Conservation (phyloP, 805 yeast species). For the Clavispora phyllophila region DNA sequence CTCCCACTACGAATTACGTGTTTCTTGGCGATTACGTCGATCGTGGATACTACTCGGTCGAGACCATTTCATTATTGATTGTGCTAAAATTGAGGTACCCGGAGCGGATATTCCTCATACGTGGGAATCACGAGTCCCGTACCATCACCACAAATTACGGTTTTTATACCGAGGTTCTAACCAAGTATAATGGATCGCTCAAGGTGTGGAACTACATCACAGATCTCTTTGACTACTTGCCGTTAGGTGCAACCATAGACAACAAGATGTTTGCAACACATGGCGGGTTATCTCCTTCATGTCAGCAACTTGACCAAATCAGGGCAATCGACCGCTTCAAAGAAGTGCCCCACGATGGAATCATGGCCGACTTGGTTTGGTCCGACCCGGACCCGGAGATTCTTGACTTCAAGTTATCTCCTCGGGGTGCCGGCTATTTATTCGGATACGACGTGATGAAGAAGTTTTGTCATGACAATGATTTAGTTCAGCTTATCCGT, state of each 20-base stretch:
- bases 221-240: slow-evolving; percentile 86
- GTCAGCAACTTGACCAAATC: slow-evolving; percentile 90
- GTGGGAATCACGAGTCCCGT: slow-evolving; percentile 96
- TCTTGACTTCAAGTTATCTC: slow-evolving; percentile 77
- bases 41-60: slow-evolving; percentile 89
- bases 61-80: slow-evolving; percentile 79
- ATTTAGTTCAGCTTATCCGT: slow-evolving; percentile 74
- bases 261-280: slow-evolving; percentile 90
- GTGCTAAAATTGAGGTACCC: slow-evolving; percentile 88
- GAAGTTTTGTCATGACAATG: slow-evolving; percentile 74
- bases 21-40: slow-evolving; percentile 97
- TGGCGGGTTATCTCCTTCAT: slow-evolving; percentile 94
- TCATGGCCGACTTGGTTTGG: slow-evolving; percentile 99
- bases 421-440: slow-evolving; percentile 97
- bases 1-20: slow-evolving; percentile 89
- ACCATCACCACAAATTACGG: slow-evolving; percentile 98
- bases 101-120: slow-evolving; percentile 64
- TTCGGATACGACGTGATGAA: slow-evolving; percentile 90
- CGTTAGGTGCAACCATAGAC: slow-evolving; percentile 63
- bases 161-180: slow-evolving; percentile 88
- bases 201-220: slow-evolving; percentile 88
- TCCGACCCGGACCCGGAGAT: slow-evolving; percentile 84
- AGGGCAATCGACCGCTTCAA: slow-evolving; percentile 83
- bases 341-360: slow-evolving; percentile 98
- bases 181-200: slow-evolving; percentile 71